Evolutionary conservation across 495 filamentous ascomycete genomes (phyloP), one percentile per base, ranked within the genome.

Genomic region (Gamarada debralockiae): DNA sequence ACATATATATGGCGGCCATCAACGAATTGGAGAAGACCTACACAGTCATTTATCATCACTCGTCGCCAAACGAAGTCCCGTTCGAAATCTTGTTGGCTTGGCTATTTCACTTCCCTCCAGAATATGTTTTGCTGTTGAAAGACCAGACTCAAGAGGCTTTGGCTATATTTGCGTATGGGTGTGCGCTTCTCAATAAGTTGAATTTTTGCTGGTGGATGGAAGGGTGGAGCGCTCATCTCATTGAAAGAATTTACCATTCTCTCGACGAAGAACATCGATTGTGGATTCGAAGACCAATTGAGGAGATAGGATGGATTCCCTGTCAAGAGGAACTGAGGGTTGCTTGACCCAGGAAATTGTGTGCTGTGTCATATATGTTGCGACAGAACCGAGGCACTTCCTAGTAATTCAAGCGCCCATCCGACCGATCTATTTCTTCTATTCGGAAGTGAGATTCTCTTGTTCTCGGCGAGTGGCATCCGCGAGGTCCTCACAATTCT

Each of bases 201-300:
- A 69, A 74, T 25, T 61, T 57, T 39, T 50, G 58, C 2, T 75
- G 73, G 73, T 75, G 73, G 70, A 59, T 70, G 33, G 62, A 70
- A 59, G 72, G 68, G 1, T 73, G 66, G 58, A 66, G 67, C 14
- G 40, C 62, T 34, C 70, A 70, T 44, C 48, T 72, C 12, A 64
- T 74, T 10, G 48, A 44, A 18, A 62, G 59, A 22, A 72, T 74
- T 48, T 70, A 67, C 27, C 31, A 60, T 14, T 45, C 56, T 22
- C 44, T 74, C 8, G 64, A 70, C 53, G 62, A 67, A n/a, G 63
- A 69, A 48, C 64, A 73, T 54, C 62, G 67, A 22, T 57, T 65
- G 37, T 73, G 68, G 71, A 62, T 73, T 21, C 63, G 60, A 53
- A 71, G 71, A 70, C 68, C 71, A 0, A 67, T 72, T 22, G 63